phyloP scores from a whole-genome alignment of 106 monocot species.

The Cymbidium sinense region DNA sequence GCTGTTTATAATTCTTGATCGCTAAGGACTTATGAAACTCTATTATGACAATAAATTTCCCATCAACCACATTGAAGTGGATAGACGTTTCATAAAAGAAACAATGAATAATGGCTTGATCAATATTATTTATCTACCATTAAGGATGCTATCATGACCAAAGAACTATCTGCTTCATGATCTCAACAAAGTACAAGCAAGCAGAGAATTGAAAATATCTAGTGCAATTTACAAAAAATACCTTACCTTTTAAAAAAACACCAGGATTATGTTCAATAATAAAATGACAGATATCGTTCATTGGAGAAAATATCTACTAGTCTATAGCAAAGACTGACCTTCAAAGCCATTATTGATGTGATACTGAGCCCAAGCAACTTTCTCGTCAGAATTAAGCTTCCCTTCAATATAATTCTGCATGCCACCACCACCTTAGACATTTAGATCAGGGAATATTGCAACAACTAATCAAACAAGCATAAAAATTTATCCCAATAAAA shows the following conservation, averaged over 20 bases:
- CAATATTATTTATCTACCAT: too few relatives aligned
- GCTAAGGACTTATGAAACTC: too few relatives aligned
- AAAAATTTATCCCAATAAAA: too few relatives aligned
- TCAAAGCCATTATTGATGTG: conserved; percentile 37
- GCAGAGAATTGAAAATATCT: too few relatives aligned
- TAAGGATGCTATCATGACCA: too few relatives aligned
- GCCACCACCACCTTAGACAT: not conserved
- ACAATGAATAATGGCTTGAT: too few relatives aligned
- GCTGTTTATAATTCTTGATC: too few relatives aligned
- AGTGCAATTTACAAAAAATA: not conserved
- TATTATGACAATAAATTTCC: too few relatives aligned
- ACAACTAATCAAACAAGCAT: not conserved
- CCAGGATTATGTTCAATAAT: not conserved
- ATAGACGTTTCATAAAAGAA: too few relatives aligned
- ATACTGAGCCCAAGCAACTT: conserved; percentile 29
- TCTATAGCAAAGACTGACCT: conserved; percentile 22
- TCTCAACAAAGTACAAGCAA: too few relatives aligned
- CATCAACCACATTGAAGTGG: too few relatives aligned
- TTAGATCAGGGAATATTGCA: not conserved
- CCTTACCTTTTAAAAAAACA: not conserved
- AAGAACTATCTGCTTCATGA: too few relatives aligned
- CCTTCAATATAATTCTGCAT: conserved; percentile 47
- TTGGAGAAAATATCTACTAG: not conserved
- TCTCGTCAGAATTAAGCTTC: conserved; percentile 39
- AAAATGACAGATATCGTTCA: not conserved